A percentile compares a stretch with the other conserved stretches of the same genome.
Evolutionary conservation across 2,329 filamentous ascomycete genomes (phyloP).

Genomic region (Nannizziopsis arthrosporioides): DNA sequence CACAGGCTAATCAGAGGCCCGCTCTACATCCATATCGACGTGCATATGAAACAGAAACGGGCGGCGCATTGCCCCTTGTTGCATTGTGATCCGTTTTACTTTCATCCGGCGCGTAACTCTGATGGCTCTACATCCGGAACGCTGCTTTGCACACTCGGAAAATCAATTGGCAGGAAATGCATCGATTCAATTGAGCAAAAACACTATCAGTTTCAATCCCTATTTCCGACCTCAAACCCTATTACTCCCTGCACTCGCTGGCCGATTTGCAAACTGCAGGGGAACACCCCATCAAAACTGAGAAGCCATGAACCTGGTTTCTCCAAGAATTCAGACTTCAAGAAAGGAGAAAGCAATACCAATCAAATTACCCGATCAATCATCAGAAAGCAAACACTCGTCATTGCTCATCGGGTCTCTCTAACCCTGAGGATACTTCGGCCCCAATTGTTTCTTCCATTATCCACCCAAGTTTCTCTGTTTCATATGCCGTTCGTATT

Average conservation of each 20-base stretch:
- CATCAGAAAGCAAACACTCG: conserved; percentile 12
- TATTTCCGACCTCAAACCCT: conserved; percentile 13
- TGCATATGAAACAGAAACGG: conserved; percentile 5
- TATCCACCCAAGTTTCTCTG: conserved; percentile 23
- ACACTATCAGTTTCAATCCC: conserved; percentile 14
- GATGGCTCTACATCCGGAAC: background rate
- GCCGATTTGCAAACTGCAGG: conserved; percentile 10
- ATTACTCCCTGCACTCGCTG: conserved; percentile 10
- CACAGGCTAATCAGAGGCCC: conserved; percentile 2
- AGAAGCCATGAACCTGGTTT: conserved; percentile 14
- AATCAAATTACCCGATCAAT: conserved; percentile 14
- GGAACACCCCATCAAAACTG: conserved; percentile 4
- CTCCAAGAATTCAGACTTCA: conserved; percentile 9
- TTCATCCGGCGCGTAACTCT: background rate
- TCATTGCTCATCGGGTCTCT: background rate
- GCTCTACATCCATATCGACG: background rate
- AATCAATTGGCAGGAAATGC: conserved; percentile 15
- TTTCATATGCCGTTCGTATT: conserved; percentile 42
- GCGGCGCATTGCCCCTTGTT: conserved; percentile 4
- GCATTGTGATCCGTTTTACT: conserved; percentile 5
- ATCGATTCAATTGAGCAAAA: conserved; percentile 15
- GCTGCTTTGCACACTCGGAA: background rate
- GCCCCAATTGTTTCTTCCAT: conserved; percentile 8
- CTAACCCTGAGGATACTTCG: background rate
- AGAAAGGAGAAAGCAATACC: conserved; percentile 12